A percentile compares a stretch with the other conserved stretches of the same genome.
These are phyloP conservation scores for Monilinia aucupariae DNA, from an alignment of 2,329 filamentous ascomycete genomes.

Conservation along the genomic window DNA sequence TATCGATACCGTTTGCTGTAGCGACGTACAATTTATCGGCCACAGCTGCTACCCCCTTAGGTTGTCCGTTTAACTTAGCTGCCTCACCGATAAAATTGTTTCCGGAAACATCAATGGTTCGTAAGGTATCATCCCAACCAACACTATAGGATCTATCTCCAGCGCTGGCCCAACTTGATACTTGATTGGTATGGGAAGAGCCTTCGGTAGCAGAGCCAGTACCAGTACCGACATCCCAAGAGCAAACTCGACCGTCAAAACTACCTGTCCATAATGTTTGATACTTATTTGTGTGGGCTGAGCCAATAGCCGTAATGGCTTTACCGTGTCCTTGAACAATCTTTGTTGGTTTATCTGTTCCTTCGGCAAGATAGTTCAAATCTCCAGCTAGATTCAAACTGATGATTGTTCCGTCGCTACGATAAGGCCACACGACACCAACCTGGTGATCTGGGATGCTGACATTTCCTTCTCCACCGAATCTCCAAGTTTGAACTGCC, in stretches of 20 bases:
- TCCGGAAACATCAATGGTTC: conserved; percentile 67
- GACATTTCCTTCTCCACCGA: conserved; percentile 63
- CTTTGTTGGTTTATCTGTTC: conserved; percentile 61
- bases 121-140: conserved; percentile 89
- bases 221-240: conserved; percentile 73
- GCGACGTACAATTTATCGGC: conserved; percentile 45
- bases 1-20: conserved; percentile 51
- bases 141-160: conserved; percentile 71
- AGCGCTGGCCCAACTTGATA: conserved; percentile 65
- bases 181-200: conserved; percentile 77
- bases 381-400: conserved; percentile 84
- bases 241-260: conserved; percentile 81
- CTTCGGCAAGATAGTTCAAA: conserved; percentile 79
- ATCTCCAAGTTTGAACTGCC: conserved; percentile 73
- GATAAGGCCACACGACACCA: conserved; percentile 81
- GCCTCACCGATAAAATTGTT: conserved; percentile 69
- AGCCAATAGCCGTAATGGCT: conserved; percentile 72
- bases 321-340: conserved; percentile 86
- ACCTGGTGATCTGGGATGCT: conserved; percentile 84
- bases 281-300: conserved; percentile 43
- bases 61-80: conserved; percentile 68
- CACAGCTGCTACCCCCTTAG: conserved; percentile 63
- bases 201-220: conserved; percentile 68
- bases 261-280: conserved; percentile 81
- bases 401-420: conserved; percentile 82